Evolutionary conservation across 148 eudicot genomes (phyloP).

Genomic region (Nepenthes gracilis): DNA sequence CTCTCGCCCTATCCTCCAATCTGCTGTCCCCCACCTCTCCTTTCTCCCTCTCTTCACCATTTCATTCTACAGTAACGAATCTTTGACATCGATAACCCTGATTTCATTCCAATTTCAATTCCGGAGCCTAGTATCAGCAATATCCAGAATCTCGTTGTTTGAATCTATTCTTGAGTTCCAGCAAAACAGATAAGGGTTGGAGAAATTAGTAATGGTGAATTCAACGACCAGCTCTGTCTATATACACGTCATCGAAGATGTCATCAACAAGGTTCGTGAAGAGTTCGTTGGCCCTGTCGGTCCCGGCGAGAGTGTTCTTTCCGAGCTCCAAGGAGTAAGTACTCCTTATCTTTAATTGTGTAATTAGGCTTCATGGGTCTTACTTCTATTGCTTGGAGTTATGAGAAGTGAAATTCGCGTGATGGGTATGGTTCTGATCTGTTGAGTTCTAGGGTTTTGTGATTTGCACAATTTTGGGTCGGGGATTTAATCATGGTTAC

Average conservation of each 20-base stretch:
- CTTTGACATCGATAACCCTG: neutral
- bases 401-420: neutral
- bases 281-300: slow-evolving; percentile 65
- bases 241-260: slow-evolving; percentile 77
- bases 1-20: slow-evolving; percentile 3
- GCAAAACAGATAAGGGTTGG: neutral
- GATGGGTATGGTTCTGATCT: neutral
- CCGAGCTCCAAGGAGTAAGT: slow-evolving; percentile 70
- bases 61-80: neutral
- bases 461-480: slow-evolving; percentile 1
- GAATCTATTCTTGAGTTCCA: neutral
- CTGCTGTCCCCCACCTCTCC: neutral
- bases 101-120: neutral
- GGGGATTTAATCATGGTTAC: neutral
- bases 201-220: slow-evolving; percentile 31
- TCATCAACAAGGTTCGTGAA: slow-evolving; percentile 81
- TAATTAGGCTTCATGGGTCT: slow-evolving; percentile 12
- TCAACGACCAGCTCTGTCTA: slow-evolving; percentile 70
- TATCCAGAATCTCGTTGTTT: neutral
- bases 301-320: slow-evolving; percentile 63
- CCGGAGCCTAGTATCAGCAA: neutral
- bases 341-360: neutral
- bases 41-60: neutral
- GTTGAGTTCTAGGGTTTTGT: slow-evolving; percentile 18
- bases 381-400: neutral